Evolutionary conservation across 139 green algal genomes (phyloP).

Genomic region (Micractinium conductrix): DNA sequence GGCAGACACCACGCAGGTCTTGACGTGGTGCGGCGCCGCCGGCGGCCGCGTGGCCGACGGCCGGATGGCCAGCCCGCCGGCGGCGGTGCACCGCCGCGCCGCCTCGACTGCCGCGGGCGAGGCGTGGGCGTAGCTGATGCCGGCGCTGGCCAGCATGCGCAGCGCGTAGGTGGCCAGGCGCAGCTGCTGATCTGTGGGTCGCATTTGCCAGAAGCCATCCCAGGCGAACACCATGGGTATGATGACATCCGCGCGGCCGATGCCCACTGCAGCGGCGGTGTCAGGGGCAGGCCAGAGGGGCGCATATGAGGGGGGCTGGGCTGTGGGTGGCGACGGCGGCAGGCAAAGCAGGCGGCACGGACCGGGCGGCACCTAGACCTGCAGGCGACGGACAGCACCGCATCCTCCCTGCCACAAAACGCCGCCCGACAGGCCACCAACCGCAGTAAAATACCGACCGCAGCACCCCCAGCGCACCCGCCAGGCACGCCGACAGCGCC

Average conservation of each 20-base stretch:
- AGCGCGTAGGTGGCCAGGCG: constrained; percentile 33
- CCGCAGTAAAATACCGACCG: neutral
- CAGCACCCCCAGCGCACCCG: neutral
- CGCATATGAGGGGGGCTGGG: neutral
- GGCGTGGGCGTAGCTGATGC: neutral
- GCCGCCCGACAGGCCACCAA: too few species aligned
- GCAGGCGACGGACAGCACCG: neutral
- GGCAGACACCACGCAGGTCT: constrained; percentile 30
- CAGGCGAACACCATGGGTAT: constrained; percentile 31
- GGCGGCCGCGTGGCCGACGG: neutral
- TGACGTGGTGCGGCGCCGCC: neutral
- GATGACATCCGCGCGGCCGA: constrained; percentile 23
- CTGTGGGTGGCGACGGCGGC: neutral
- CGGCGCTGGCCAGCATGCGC: constrained; percentile 39
- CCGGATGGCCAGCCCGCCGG: neutral
- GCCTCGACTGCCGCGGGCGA: neutral
- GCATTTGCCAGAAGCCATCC: constrained; percentile 29
- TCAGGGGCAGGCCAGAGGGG: neutral
- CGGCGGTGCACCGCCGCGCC: neutral
- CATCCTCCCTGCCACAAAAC: neutral
- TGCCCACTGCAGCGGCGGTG: constrained; percentile 5
- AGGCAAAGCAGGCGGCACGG: neutral
- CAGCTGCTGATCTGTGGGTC: constrained; percentile 34
- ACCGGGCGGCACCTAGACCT: too few species aligned
- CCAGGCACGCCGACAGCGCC: constrained; percentile 32